Conservation (phyloP, 345 rosid genomes). For the Nephelium lappaceum region DNA sequence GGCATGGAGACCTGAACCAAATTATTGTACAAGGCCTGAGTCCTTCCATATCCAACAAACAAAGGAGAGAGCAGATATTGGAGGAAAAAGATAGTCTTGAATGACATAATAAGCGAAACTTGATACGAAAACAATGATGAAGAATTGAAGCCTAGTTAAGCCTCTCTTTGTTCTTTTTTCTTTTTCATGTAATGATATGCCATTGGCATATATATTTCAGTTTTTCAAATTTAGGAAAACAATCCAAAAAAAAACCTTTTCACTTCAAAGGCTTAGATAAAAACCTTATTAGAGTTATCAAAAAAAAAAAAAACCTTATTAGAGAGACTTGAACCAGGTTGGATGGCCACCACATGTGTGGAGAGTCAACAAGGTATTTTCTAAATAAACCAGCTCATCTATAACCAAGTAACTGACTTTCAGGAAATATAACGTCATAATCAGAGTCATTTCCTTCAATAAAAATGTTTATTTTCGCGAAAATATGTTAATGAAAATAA, state of each 20-base stretch:
- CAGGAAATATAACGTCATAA: no score
- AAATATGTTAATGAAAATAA: neutral
- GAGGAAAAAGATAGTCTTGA: constrained; percentile 41
- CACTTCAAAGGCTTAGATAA: no score
- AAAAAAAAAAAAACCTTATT: no score
- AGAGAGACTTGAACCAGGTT: constrained; percentile 79
- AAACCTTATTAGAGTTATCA: no score
- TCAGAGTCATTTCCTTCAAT: no score
- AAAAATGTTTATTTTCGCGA: neutral
- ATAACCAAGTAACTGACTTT: constrained; percentile 79
- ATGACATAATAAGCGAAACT: constrained; percentile 43
- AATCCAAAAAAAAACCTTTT: no score
- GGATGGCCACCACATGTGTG: constrained; percentile 92
- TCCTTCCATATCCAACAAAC: constrained; percentile 37
- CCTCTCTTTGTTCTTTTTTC: constrained; percentile 36
- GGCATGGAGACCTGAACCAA: constrained; percentile 42
- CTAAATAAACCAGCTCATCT: constrained; percentile 84
- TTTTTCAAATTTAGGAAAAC: no score
- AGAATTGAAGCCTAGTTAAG: constrained; percentile 45
- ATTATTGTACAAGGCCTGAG: constrained; percentile 31
- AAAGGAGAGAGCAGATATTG: constrained; percentile 29
- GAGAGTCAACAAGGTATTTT: constrained; percentile 65
- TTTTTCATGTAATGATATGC: constrained; percentile 58
- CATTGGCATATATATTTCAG: constrained; percentile 4
- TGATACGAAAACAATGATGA: constrained; percentile 30